phyloP scores from a whole-genome alignment of 2,329 filamentous ascomycete genomes.

The Neonectria sp. region DNA sequence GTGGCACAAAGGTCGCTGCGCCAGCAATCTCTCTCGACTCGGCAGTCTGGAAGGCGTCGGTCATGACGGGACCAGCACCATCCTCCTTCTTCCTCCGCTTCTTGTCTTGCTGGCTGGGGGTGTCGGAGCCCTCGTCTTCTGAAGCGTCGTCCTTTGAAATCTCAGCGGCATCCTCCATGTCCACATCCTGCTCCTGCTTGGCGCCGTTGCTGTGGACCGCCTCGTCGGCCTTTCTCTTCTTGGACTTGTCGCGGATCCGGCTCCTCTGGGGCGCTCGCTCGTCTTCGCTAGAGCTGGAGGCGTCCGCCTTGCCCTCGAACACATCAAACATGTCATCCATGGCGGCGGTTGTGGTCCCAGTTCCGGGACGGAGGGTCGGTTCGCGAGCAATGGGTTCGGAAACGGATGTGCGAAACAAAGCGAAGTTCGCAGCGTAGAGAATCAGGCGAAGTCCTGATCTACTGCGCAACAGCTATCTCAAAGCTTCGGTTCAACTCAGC shows the following conservation, averaged over 20 bases:
- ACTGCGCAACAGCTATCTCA: not conserved
- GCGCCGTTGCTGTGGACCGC: slow-evolving; percentile 67
- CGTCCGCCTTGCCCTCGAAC: slow-evolving; percentile 75
- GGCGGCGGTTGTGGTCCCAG: slow-evolving; percentile 38
- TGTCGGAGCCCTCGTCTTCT: slow-evolving; percentile 57
- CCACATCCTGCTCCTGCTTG: slow-evolving; percentile 42
- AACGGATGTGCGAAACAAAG: not conserved
- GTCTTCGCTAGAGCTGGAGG: slow-evolving; percentile 59
- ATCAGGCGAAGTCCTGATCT: not conserved
- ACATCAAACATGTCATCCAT: slow-evolving; percentile 90
- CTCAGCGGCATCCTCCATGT: slow-evolving; percentile 60
- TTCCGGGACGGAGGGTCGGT: slow-evolving; percentile 24
- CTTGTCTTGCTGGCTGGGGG: slow-evolving; percentile 70
- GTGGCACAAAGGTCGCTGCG: slow-evolving; percentile 76
- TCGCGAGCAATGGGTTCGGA: slow-evolving; percentile 23
- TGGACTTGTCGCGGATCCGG: slow-evolving; percentile 74
- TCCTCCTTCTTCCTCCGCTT: slow-evolving; percentile 76
- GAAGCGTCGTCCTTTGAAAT: slow-evolving; percentile 55
- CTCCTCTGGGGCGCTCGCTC: slow-evolving; percentile 63
- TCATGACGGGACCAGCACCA: slow-evolving; percentile 82
- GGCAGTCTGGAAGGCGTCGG: slow-evolving; percentile 95
- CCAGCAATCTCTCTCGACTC: slow-evolving; percentile 92
- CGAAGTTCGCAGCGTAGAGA: not conserved
- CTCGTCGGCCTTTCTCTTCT: slow-evolving; percentile 90
- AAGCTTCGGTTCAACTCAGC: slow-evolving; percentile 9